phyloP scores from a whole-genome alignment of 495 filamentous ascomycete species.

The Penicillium chermesinum region DNA sequence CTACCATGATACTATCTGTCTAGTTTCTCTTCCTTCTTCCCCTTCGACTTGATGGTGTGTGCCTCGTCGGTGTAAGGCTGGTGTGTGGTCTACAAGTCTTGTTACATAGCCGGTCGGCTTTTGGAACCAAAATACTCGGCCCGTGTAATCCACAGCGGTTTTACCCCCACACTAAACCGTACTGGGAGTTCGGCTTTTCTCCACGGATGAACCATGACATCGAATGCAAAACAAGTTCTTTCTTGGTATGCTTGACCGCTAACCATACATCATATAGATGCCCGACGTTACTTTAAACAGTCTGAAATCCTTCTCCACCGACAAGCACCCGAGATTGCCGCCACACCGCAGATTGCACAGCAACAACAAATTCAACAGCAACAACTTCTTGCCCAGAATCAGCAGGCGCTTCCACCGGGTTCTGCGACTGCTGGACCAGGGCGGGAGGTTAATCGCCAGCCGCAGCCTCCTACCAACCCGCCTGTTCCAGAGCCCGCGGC shows the following conservation, averaged over 20 bases:
- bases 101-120: constrained; percentile 36
- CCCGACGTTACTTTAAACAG: constrained; percentile 97
- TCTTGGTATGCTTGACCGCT: constrained; percentile 2
- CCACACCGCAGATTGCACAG: constrained; percentile 41
- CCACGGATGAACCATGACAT: not conserved
- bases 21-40: no score
- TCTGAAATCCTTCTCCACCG: constrained; percentile 97
- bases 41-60: no score
- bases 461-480: constrained; percentile 11
- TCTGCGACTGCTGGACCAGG: constrained; percentile 39
- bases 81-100: constrained; percentile 3
- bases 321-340: constrained; percentile 69
- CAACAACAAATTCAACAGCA: constrained; percentile 45
- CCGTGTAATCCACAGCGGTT: constrained; percentile 14
- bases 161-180: constrained; percentile 37
- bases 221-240: not conserved
- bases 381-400: constrained; percentile 32
- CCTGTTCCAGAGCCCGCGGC: constrained; percentile 25
- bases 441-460: constrained; percentile 23
- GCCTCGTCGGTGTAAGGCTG: not conserved
- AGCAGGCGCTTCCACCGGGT: constrained; percentile 36
- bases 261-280: constrained; percentile 53
- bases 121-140: constrained; percentile 23
- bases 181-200: constrained; percentile 21
- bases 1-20: no score